A percentile compares a stretch with the other conserved stretches of the same genome.
Evolutionary conservation across 169 alveolate species (phyloP).

Genomic region (Plasmodium adleri): DNA sequence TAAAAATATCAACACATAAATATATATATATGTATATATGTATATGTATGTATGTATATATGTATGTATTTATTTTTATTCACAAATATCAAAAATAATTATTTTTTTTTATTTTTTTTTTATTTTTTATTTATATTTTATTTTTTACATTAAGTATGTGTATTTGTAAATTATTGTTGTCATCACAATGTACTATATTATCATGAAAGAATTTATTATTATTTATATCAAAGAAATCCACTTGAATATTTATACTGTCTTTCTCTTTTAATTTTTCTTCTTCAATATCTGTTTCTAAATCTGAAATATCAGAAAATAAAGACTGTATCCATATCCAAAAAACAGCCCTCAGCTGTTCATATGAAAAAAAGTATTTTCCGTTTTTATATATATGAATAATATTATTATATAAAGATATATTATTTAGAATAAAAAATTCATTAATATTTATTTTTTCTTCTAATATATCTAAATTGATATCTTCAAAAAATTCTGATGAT

Average conservation of each 20-base stretch:
- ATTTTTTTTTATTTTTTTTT: too few species aligned
- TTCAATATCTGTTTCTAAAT: background rate
- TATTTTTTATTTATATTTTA: too few species aligned
- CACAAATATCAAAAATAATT: too few species aligned
- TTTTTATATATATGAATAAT: conserved; percentile 39
- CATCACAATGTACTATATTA: background rate
- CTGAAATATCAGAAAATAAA: conserved; percentile 26
- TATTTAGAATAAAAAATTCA: conserved; percentile 42
- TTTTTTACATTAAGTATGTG: conserved; percentile 34
- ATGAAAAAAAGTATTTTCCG: conserved; percentile 37
- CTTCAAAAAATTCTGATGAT: conserved; percentile 6
- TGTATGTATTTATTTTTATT: too few species aligned
- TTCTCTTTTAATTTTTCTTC: background rate
- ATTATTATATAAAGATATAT: conserved; percentile 31
- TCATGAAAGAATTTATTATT: conserved; percentile 50
- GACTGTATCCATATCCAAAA: conserved; percentile 75
- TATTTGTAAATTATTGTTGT: conserved; percentile 3
- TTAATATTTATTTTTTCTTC: conserved; percentile 32
- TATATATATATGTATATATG: too few species aligned
- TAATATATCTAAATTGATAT: conserved; percentile 41
- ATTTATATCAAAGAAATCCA: conserved; percentile 31
- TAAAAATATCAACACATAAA: background rate
- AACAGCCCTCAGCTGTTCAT: conserved; percentile 54
- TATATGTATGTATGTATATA: too few species aligned
- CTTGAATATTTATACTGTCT: background rate